Base-by-base conservation (phyloP, 352 stramenopile species). In the Phytophthora brassicae region DNA sequence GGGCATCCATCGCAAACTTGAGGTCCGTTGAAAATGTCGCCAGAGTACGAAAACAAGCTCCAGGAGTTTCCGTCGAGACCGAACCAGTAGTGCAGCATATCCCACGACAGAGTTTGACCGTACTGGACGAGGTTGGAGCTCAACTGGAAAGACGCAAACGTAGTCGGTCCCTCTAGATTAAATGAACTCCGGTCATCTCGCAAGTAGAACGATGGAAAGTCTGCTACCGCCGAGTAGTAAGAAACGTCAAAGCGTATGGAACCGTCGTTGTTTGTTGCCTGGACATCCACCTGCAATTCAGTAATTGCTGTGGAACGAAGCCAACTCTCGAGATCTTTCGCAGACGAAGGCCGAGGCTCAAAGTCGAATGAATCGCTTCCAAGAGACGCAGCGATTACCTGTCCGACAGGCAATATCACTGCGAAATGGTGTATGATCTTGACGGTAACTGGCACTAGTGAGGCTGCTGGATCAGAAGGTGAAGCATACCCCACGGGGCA, bases 401-500 rank as follows among this genome's bases (percentile, higher is more conserved):
- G 19, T 8, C 35, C 39, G 14, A 51, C 24, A 14, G 48, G 33
- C 1, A 65, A 28, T 54, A 14, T 56, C 19, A 66, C 13, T 17
- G 39, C 47, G n/a, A 66, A 60, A 43, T 58, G 29, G 8, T n/a
- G 36, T 16, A 33, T 24, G 17, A 58, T 9, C 12, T 36, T 44
- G 6, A 24, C 42, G 5, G 41, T 64, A 17, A 54, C 31, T n/a
- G 62, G 48, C 16, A 70, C 48, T 8, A 70, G 44, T 7, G 41
- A 8, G n/a, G 43, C 47, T 13, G 24, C 17, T 12, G 48, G 23
- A 24, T 69, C 41, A 3, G 55, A 52, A 12, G 61, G 55, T 11
- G 54, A 13, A 1, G 55, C 61, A 24, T 67, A 67, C 1, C 64
- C 64, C 0, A 71, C 45, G 11, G 57, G 64, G 6, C 64, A 71